Evolutionary conservation across 2,329 filamentous ascomycete species (phyloP), one percentile per base, ranked within the genome.

Genomic region (Monilinia aucupariae): DNA sequence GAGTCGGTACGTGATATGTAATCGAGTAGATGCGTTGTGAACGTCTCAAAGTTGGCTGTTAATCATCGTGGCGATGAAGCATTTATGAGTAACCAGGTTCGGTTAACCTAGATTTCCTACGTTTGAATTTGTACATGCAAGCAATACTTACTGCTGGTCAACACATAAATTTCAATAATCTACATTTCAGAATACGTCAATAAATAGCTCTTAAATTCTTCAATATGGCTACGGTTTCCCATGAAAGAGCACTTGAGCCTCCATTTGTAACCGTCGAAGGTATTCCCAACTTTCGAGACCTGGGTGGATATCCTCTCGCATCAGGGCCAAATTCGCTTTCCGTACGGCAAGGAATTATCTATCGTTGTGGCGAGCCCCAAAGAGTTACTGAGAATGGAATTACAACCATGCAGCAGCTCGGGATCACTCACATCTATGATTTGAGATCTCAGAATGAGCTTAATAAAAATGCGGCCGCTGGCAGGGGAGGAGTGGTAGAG

Each of bases 371-470:
- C 2, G 87, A 91, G 68, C 84, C 87, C 20, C 83, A 82, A 22
- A 76, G 76, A 63, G 76, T 88, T 47, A 84, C 83, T 1, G 73
- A 78, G 32, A 75, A 79, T 30, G 86, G 86, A 20, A 74, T 83
- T 8, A 70, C 75, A 9, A 78, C 76, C 50, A 78, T 90, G 64
- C 78, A 77, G 37, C 68, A 73, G 6, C 76, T 90, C 60, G 81
- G 82, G n/a, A 82, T 93, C 67, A 80, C 77, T 30, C 78, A 81
- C 66, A 81, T 90, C 59, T 92, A 86, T 72, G 89, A 92, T 76
- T 78, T 92, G 12, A 82, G 89, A 61, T 87, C 84, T 32, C 74
- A 75, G 22, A 76, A 78, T 22, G 87, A 90, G 76, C 82, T 89
- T 59, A 75, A 81, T 62, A 72, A 76, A 70, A 70, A 76, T 71